Conservation (phyloP, 169 alveolate species). For the Plasmodium blacklocki region DNA sequence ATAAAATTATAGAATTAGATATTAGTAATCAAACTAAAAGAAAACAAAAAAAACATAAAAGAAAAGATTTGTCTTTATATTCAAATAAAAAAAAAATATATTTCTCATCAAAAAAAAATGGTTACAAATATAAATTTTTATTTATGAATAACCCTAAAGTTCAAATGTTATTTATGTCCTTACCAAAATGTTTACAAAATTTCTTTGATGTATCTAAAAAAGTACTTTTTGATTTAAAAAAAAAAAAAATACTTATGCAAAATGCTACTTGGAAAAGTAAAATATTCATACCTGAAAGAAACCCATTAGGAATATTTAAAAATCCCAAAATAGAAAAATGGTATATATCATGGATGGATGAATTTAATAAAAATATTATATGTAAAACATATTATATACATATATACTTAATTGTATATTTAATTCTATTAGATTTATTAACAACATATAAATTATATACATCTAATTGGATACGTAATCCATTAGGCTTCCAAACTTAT, state of each 20-base stretch:
- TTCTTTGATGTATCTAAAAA: slow-evolving; percentile 41
- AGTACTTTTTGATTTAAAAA: slow-evolving; percentile 74
- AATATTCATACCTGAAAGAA: slow-evolving; percentile 78
- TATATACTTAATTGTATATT: slow-evolving; percentile 42
- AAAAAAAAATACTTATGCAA: slow-evolving; percentile 77
- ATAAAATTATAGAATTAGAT: slow-evolving; percentile 60
- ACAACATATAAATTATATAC: slow-evolving; percentile 54
- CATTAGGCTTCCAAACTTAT: slow-evolving; percentile 15
- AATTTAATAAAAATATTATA: slow-evolving; percentile 77
- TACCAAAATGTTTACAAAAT: slow-evolving; percentile 24
- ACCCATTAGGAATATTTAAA: slow-evolving; percentile 78
- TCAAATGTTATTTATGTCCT: slow-evolving; percentile 28
- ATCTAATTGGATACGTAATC: not conserved
- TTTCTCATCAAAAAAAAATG: slow-evolving; percentile 29
- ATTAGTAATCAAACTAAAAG: slow-evolving; percentile 34
- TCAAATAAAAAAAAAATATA: slow-evolving; percentile 12
- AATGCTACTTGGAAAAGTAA: slow-evolving; percentile 79
- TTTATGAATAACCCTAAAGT: slow-evolving; percentile 37
- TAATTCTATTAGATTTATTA: slow-evolving; percentile 41
- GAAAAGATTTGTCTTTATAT: slow-evolving; percentile 10
- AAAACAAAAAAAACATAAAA: slow-evolving; percentile 31
- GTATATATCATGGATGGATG: slow-evolving; percentile 82
- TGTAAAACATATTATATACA: slow-evolving; percentile 29
- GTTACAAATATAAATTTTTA: slow-evolving; percentile 14
- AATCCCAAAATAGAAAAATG: slow-evolving; percentile 78